Base-by-base conservation (phyloP, 2,329 filamentous ascomycete genomes). In the Cadophora sp. region DNA sequence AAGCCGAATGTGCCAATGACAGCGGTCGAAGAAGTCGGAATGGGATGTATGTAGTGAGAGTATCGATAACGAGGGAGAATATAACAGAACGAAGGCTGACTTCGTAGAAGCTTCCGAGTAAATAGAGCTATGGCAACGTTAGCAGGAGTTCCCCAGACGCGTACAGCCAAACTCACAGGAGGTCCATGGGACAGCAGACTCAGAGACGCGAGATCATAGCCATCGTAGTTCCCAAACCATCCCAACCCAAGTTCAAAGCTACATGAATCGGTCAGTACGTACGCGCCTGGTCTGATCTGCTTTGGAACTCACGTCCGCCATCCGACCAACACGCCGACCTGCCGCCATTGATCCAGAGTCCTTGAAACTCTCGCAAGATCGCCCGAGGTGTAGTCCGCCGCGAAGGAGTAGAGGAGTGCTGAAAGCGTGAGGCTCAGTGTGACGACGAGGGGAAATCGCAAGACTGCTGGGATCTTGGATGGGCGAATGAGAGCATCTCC, bases 101-200 rank as follows among this genome's bases (percentile, higher is more conserved):
- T 43, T 83, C 80, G 84, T 96, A 97, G 82, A 96, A 97, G 62
- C 88, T 88, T 36, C 84, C 83, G 33, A 97, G 83, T 51, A 97
- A 88, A 76, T 91, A 92, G 69, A 91, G 87, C 87, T 89, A 71
- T 43, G n/a, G 14, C 6, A 16, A 20, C 61, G 48, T 69, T 59
- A 72, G 50, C 39, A 41, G 45, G 56, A 30, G 64, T 27, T 53
- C 53, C 16, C 18, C 30, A 36, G 20, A 30, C 45, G 30, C 20
- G 59, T 22, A 43, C 80, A 58, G 14, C 8, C n/a, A n/a, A 45
- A 70, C 85, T 80, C 78, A 89, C 87, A 73, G 88, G 87, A 51
- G 94, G 95, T 22, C 91, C 86, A 79, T 93, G 89, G 64, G 90
- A 89, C 50, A 97, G 82, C 68, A 93, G 78, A 66, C 87, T 86